Conservation (phyloP, 2,329 filamentous ascomycete species). For the Calonectria naviculata region DNA sequence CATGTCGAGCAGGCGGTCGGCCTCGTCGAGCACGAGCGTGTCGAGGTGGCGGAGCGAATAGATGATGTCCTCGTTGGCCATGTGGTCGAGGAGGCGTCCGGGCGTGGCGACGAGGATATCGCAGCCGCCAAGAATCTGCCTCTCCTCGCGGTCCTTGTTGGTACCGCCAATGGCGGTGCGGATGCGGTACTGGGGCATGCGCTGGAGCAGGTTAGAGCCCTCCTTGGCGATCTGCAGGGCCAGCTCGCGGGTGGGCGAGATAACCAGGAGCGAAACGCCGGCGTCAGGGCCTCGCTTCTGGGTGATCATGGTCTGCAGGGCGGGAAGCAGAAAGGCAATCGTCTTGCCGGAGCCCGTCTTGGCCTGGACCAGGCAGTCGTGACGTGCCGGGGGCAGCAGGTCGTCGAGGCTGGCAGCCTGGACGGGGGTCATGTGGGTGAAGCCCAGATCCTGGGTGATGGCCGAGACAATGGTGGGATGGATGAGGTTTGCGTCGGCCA, state of each 20-base stretch:
- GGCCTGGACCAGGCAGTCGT: conserved; percentile 78
- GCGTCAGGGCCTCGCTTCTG: conserved; percentile 44
- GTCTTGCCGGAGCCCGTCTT: conserved; percentile 93
- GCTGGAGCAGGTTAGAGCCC: conserved; percentile 76
- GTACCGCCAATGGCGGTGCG: conserved; percentile 83
- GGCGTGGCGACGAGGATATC: conserved; percentile 86
- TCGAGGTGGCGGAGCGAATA: conserved; percentile 76
- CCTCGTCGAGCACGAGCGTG: conserved; percentile 86
- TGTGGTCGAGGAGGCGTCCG: conserved; percentile 81
- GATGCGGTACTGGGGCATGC: conserved; percentile 79
- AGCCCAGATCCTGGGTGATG: conserved; percentile 60
- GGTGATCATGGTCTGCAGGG: conserved; percentile 79
- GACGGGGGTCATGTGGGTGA: conserved; percentile 65
- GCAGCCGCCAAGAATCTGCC: conserved; percentile 76
- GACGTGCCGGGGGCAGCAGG: conserved; percentile 56
- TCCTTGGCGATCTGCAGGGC: conserved; percentile 78
- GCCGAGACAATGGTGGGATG: conserved; percentile 59
- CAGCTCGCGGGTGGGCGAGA: conserved; percentile 78
- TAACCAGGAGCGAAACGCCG: conserved; percentile 70
- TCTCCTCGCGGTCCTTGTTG: conserved; percentile 80
- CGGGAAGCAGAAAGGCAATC: conserved; percentile 83
- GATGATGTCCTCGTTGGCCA: conserved; percentile 77
- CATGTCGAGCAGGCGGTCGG: conserved; percentile 83
- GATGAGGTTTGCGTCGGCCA: conserved; percentile 53
- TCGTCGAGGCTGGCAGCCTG: conserved; percentile 63